Base-by-base conservation (phyloP, 805 yeast species). In the Metschnikowia cubensis region DNA sequence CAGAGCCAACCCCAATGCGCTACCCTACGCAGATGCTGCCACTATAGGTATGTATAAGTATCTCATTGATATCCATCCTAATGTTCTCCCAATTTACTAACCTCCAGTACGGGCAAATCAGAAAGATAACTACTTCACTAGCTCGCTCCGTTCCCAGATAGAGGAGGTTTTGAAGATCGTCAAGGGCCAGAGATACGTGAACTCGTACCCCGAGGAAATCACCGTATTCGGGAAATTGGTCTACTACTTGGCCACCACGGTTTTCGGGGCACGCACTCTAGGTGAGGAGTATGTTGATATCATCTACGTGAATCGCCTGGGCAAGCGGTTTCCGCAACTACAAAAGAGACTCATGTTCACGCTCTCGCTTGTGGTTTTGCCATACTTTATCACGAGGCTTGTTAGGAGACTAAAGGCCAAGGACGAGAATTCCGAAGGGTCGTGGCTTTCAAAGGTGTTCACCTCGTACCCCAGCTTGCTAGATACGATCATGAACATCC, bases 281-380 rank as follows among this genome's bases (percentile, higher is more conserved):
- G 99, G 99, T 1, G 98, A 92, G 63, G 97, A 92, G 67, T 92
- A 92, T 66, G 90, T 90, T 13, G 96, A 92, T 65, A 68, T 89
- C 48, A 67, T 82, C 6, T 85, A 87, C 60, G 89, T 86, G 6
- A 71, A 70, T 36, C 69, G 79, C 45, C 64, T 66, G 34, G 88
- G 89, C 0, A 73, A 59, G 17, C 60, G 69, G 38, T 64, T 85
- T 5, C 85, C 87, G 0, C 67, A 64, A 33, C 31, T 68, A 3
- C 18, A 55, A 1, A 71, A 80, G 29, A 73, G 89, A 49, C 50
- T 82, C 1, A 81, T 83, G 4, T 90, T 83, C 59, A 74, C 89
- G 0, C 47, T 80, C 2, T 70, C 84, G 0, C 84, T 82, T 59
- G 77, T 87, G 0, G 48, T 87, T 1, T 61, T 85, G 1, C 96